phyloP scores from a whole-genome alignment of 345 rosid species.

The Dovyalis caffra region DNA sequence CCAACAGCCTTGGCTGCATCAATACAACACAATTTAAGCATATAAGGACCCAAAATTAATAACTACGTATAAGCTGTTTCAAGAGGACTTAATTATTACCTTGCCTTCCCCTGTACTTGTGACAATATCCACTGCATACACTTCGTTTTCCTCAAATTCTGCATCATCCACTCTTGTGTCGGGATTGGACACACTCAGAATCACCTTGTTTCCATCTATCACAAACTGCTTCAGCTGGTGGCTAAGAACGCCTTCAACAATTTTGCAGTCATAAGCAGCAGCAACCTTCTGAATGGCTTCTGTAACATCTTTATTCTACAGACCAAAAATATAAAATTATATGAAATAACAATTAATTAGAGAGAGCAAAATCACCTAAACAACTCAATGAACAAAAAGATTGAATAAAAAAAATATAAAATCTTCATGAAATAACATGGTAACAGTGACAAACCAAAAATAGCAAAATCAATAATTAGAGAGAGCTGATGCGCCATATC shows the following conservation, averaged over 20 bases:
- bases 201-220: slow-evolving; percentile 85
- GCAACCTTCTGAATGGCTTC: slow-evolving; percentile 98
- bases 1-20: slow-evolving; percentile 86
- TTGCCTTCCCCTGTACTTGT: slow-evolving; percentile 97
- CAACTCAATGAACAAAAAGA: neutral
- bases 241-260: slow-evolving; percentile 94
- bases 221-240: slow-evolving; percentile 90
- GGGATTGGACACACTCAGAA: slow-evolving; percentile 66
- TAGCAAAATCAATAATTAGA: neutral
- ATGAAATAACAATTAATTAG: too few relatives aligned
- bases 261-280: slow-evolving; percentile 93
- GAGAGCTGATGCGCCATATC: neutral
- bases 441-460: neutral
- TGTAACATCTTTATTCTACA: slow-evolving; percentile 92
- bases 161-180: slow-evolving; percentile 92
- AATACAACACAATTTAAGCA: neutral
- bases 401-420: neutral
- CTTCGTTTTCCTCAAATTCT: slow-evolving; percentile 96
- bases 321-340: too few relatives aligned
- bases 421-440: too few relatives aligned
- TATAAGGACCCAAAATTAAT: neutral
- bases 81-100: slow-evolving; percentile 44
- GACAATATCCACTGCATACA: slow-evolving; percentile 82
- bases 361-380: too few relatives aligned
- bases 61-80: neutral